Evolutionary conservation across 2,329 filamentous ascomycete genomes (phyloP), one percentile per base, ranked within the genome.

Genomic region (Alternaria ethzedia): DNA sequence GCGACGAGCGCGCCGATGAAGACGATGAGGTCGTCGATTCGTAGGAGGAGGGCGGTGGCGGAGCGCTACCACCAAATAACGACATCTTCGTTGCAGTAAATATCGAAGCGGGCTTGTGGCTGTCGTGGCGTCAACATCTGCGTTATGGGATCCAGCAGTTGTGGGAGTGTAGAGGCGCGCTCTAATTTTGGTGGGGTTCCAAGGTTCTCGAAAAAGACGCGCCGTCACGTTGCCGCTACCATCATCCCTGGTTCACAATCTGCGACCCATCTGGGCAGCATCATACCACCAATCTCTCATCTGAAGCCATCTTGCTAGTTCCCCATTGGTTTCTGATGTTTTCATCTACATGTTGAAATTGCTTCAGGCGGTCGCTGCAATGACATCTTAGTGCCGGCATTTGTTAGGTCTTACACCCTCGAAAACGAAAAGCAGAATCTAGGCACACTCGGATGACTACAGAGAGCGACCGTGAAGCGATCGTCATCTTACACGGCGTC

Each of bases 41-140:
- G 32, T 63, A 63, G 15, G 67, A 65, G 13, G 67, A 69, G 17
- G 62, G 58, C 9, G 64, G 60, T 17, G 51, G 61, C 44, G 66
- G 57, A 3, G 51, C 63, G 47, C 57, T 67, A 74, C 77, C 60
- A 68, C 76, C 77, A 70, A 79, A 79, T 51, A 79, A 76, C 63
- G 78, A 79, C 78, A 80, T 80, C 69, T 69, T 72, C 67, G 46
- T 74, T 72, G 32, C n/a, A 25, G 36, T 66, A 70, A 46, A 70
- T 66, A 51, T 70, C 66, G 32, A 69, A 66, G 17, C 21, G 20
- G 41, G 59, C 54, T 58, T 49, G 59, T 13, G 25, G 30, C 26
- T 52, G 57, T 30, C 25, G 17, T 21, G 52, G 26, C 23, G 28
- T 55, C 43, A 26, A 43, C 30, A 56, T 60, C 9, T 47, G 54